These are phyloP conservation scores for Penicillium steckii DNA, from an alignment of 495 filamentous ascomycete species.

Conservation along the genomic window DNA sequence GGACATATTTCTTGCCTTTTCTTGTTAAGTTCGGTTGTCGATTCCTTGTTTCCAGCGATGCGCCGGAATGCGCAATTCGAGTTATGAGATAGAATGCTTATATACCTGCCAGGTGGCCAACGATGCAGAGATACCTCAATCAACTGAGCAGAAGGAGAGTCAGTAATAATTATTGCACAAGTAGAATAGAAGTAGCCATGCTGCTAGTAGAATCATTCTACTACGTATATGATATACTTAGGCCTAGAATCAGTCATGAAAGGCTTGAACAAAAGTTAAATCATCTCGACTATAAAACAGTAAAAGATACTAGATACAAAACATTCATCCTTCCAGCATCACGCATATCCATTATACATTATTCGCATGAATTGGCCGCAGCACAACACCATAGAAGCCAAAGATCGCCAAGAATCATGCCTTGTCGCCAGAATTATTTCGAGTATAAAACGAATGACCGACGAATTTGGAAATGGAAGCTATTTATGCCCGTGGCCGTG, in stretches of 20 bases:
- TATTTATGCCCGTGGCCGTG: constrained; percentile 4
- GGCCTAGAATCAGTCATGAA: no score
- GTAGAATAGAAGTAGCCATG: no score
- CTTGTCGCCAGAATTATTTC: no score
- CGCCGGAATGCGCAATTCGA: constrained; percentile 4
- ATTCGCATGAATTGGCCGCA: neutral
- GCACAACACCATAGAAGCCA: neutral
- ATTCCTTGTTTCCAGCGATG: constrained; percentile 10
- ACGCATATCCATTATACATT: neutral
- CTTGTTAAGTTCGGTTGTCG: neutral
- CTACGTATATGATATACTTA: no score
- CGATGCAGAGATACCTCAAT: neutral
- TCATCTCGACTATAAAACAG: no score
- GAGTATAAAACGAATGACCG: no score
- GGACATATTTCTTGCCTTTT: constrained; percentile 10
- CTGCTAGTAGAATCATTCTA: no score
- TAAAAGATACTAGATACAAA: neutral
- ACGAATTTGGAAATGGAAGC: neutral
- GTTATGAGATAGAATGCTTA: constrained; percentile 23
- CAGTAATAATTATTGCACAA: no score
- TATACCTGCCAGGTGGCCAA: constrained; percentile 11
- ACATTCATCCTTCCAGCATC: neutral
- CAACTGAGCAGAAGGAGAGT: no score
- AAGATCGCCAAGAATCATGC: no score
- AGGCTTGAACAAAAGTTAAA: no score